These are phyloP conservation scores for Nothophytophthora sp. DNA, from an alignment of 352 stramenopile species.

Conservation along the genomic window DNA sequence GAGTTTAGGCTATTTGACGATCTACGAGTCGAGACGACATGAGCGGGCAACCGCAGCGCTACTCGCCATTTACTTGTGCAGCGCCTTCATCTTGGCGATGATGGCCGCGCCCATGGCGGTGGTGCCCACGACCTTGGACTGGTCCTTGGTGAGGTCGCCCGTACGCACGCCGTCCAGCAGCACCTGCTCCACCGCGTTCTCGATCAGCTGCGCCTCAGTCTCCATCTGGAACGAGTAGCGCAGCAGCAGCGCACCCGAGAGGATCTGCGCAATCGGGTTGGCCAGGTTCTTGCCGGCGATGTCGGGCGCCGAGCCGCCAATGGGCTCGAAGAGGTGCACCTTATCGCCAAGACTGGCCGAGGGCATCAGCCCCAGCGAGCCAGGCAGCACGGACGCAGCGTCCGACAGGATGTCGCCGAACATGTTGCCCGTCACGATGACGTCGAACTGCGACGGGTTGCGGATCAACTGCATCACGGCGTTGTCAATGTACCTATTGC, in stretches of 20 bases:
- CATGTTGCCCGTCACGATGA: slow-evolving; percentile 99
- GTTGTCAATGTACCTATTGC: slow-evolving; percentile 99
- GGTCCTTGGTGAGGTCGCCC: slow-evolving; percentile 79
- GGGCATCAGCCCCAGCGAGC: slow-evolving; percentile 98
- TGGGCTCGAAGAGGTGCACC: slow-evolving; percentile 97
- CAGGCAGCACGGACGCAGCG: slow-evolving; percentile 97
- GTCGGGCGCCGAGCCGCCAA: slow-evolving; percentile 97
- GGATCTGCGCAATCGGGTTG: slow-evolving; percentile 98
- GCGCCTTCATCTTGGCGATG: slow-evolving; percentile 70
- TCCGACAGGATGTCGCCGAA: slow-evolving; percentile 99
- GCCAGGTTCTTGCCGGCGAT: slow-evolving; percentile 97
- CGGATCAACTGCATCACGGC: slow-evolving; percentile 99
- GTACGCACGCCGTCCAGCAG: slow-evolving; percentile 85
- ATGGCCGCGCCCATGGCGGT: slow-evolving; percentile 81
- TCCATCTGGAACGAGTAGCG: slow-evolving; percentile 93
- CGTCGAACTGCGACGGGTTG: slow-evolving; percentile 99
- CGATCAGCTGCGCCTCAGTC: slow-evolving; percentile 76
- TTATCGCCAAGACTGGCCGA: slow-evolving; percentile 94
- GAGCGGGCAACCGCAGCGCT: neutral
- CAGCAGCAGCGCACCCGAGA: slow-evolving; percentile 97
- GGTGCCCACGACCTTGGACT: slow-evolving; percentile 54
- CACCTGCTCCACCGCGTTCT: slow-evolving; percentile 81
- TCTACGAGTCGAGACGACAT: slow-evolving; percentile 14
- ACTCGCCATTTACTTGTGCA: slow-evolving; percentile 31
- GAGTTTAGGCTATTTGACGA: neutral